phyloP scores from a whole-genome alignment of 2,329 filamentous ascomycete genomes.

The Verticillium zaregamsianum region DNA sequence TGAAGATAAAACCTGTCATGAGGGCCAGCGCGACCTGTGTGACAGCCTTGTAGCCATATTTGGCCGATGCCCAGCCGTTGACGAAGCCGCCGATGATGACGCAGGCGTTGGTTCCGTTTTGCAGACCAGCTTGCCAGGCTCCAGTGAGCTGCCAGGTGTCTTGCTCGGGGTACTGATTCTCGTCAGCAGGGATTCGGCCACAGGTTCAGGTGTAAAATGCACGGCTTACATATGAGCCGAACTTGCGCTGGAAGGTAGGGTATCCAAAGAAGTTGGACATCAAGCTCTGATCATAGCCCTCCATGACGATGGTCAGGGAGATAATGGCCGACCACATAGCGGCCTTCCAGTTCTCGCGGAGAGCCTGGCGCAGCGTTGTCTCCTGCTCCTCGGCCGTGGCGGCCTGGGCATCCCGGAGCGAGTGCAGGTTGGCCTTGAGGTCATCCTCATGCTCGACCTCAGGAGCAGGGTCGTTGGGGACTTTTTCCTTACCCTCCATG shows the following conservation, averaged over 20 bases:
- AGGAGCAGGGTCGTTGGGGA: neutral
- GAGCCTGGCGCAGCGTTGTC: constrained; percentile 19
- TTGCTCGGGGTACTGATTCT: constrained; percentile 15
- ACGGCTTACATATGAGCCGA: constrained; percentile 21
- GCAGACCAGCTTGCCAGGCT: constrained; percentile 47
- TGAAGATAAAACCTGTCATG: constrained; percentile 40
- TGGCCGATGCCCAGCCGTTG: constrained; percentile 36
- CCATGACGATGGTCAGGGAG: constrained; percentile 43
- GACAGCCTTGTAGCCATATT: constrained; percentile 35
- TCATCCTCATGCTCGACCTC: constrained; percentile 7
- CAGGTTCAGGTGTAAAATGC: neutral
- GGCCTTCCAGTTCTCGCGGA: constrained; percentile 27
- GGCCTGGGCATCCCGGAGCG: constrained; percentile 8
- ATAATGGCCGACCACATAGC: constrained; percentile 33
- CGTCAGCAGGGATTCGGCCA: neutral
- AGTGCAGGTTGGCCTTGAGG: constrained; percentile 7
- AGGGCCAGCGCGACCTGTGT: constrained; percentile 31
- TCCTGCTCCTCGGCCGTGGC: constrained; percentile 18
- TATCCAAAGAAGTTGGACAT: constrained; percentile 41
- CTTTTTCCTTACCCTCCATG: neutral
- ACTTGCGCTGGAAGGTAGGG: constrained; percentile 32
- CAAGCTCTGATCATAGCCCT: constrained; percentile 44
- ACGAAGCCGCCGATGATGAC: constrained; percentile 33
- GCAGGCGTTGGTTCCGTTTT: constrained; percentile 34
- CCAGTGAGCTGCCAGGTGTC: constrained; percentile 40